phyloP scores from a whole-genome alignment of 1,284 basidiomycete species.

The Tranzscheliella williamsii region DNA sequence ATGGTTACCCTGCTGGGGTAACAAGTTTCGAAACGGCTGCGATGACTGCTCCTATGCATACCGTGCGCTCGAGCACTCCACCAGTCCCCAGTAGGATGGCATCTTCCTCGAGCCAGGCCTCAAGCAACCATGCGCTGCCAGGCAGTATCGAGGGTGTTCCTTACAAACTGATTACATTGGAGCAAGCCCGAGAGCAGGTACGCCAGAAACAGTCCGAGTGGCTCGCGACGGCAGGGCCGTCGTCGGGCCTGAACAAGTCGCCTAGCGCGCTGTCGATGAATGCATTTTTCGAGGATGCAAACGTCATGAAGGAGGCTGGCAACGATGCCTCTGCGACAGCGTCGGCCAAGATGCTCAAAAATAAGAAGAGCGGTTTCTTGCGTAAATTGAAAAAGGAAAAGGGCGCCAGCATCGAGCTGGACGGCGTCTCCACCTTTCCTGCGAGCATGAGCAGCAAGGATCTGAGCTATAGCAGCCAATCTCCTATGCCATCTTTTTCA shows the following conservation, averaged over 20 bases:
- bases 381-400: conserved; percentile 51
- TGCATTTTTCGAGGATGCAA: background rate
- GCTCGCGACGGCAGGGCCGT: conserved; percentile 17
- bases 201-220: conserved; percentile 37
- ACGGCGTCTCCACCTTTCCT: conserved; percentile 28
- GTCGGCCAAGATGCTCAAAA: conserved; percentile 23
- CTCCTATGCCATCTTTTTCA: conserved; percentile 38
- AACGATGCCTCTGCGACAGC: background rate
- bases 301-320: background rate
- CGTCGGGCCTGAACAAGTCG: background rate
- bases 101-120: conserved; percentile 16
- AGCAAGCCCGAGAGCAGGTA: conserved; percentile 43
- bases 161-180: conserved; percentile 54
- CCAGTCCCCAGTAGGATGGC: conserved; percentile 5
- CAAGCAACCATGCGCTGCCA: conserved; percentile 25
- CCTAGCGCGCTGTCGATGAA: background rate
- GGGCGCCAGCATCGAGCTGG: conserved; percentile 22
- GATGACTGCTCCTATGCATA: too few species aligned
- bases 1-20: too few species aligned
- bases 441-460: conserved; percentile 16
- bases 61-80: conserved; percentile 1
- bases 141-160: conserved; percentile 44
- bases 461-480: conserved; percentile 7
- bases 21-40: too few species aligned
- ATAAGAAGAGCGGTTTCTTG: conserved; percentile 53